phyloP scores from a whole-genome alignment of 352 stramenopile species.

The Phytopythium oedochilum region DNA sequence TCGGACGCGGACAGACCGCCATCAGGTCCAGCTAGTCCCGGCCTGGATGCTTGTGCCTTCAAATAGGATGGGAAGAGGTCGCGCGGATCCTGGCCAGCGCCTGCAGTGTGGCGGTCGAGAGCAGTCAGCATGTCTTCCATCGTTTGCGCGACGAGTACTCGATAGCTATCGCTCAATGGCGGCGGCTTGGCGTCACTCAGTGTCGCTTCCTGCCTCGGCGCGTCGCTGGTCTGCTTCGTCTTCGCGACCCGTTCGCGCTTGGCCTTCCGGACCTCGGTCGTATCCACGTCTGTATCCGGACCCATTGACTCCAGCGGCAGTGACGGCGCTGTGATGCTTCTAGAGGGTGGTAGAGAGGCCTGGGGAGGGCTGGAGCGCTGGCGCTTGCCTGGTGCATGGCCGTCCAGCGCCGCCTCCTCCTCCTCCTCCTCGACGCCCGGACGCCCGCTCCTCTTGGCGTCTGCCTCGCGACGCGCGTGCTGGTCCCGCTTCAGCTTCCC shows the following conservation, averaged over 20 bases:
- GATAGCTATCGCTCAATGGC: neutral
- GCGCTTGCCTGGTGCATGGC: constrained; percentile 41
- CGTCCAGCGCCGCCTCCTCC: constrained; percentile 21
- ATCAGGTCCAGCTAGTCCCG: neutral
- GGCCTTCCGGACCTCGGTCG: neutral
- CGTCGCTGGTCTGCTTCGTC: neutral
- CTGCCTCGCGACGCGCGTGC: constrained; percentile 33
- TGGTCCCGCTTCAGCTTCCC: constrained; percentile 72
- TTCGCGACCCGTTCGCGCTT: constrained; percentile 1
- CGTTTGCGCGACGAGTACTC: neutral
- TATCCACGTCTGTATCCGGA: neutral
- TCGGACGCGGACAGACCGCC: neutral
- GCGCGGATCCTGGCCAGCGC: neutral
- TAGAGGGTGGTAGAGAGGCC: neutral
- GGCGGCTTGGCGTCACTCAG: neutral
- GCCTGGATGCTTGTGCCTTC: neutral
- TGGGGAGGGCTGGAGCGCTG: constrained; percentile 53
- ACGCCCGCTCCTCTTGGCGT: constrained; percentile 18
- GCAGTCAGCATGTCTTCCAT: neutral
- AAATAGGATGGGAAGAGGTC: neutral
- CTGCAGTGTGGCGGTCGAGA: neutral
- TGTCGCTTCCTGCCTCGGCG: too few relatives aligned
- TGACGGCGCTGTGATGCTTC: neutral
- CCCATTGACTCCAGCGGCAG: neutral
- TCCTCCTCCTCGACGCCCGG: constrained; percentile 15